Base-by-base conservation (phyloP, 1,284 basidiomycete species). In the Pseudozyma tsukubaensis region DNA sequence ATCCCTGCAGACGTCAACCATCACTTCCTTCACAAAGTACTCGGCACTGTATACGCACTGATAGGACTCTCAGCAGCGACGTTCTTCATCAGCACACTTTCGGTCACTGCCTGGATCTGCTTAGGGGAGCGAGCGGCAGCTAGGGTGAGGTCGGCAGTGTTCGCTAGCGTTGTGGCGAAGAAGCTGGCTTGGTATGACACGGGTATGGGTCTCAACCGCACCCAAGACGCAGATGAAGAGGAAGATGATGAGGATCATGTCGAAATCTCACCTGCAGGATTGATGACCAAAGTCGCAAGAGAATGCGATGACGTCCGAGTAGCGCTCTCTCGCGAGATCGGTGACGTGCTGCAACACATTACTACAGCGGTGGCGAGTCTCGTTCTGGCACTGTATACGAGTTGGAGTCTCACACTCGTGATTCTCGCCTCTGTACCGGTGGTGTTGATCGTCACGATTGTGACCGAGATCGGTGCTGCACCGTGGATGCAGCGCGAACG, bases 231-330 rank as follows among this genome's bases (percentile, higher is more conserved):
- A 39, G 43, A 45, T 2, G 48, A 53, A 29, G 58, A 49, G 1
- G 52, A 89, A 40, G 40, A 19, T 0, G 59, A 70, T 5, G 40
- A 43, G 2, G 65, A 61, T 3, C 37, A 50, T n/a, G 52, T 53
- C 12, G 67, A 71, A n/a, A 72, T 55, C 44, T 76, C 51, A 35
- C 93, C 94, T 50, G 95, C 92, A 62, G 95, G 95, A 18, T 87
- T 97, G 47, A 97, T 97, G 94, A 90, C 93, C 55, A 93, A 94
- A 83, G 97, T 97, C 83, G 89, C 92, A 29, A 90, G 94, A 76
- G 94, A 98, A 85, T 96, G 93, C 3, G 95, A 99, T 84, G 93
- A 97, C 63, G 91, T 98, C 18, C 90, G 95, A 49, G 88, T 90
- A 59, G 95, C 93, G 0, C 89, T 91, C 16, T 92, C 92, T 1